Evolutionary conservation across 163 green algal genomes (phyloP).

Genomic region (Volvox carteri): DNA sequence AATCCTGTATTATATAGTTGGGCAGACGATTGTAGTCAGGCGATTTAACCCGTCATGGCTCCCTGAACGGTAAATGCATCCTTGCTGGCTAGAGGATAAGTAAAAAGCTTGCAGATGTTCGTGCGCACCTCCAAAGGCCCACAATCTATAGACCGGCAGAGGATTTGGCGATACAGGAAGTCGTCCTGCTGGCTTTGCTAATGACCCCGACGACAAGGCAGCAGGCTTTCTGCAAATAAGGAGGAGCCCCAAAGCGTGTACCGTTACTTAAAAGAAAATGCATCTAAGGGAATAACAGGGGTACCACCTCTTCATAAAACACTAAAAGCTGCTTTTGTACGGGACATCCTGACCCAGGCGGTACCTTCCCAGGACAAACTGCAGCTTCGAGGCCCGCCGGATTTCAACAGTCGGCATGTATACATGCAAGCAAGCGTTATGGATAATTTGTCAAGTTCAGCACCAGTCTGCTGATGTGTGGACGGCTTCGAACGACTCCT

Average conservation of each 20-base stretch:
- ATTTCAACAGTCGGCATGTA: no score
- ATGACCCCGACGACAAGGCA: not conserved
- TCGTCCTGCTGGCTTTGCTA: not conserved
- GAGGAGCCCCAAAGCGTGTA: not conserved
- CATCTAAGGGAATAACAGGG: no score
- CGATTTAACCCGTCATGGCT: no score
- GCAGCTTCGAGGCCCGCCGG: not conserved
- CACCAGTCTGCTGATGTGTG: no score
- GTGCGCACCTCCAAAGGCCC: not conserved
- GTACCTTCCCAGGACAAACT: not conserved
- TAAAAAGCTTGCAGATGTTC: not conserved
- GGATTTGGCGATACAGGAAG: not conserved
- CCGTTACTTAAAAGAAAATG: not conserved
- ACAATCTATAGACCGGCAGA: not conserved
- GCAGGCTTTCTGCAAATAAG: not conserved
- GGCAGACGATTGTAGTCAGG: no score
- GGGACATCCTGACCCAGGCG: not conserved
- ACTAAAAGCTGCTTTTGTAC: no score
- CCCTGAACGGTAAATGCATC: not conserved
- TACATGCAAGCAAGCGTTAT: no score
- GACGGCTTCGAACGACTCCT: no score
- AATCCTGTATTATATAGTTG: not conserved
- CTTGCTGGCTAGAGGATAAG: not conserved
- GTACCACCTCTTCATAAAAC: no score
- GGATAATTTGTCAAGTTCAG: no score